Percentiles rank a stretch among this genome's conserved stretches.
Evolutionary conservation across 78 protist genomes (phyloP).

Genomic region (Emiliania huxleyi): DNA sequence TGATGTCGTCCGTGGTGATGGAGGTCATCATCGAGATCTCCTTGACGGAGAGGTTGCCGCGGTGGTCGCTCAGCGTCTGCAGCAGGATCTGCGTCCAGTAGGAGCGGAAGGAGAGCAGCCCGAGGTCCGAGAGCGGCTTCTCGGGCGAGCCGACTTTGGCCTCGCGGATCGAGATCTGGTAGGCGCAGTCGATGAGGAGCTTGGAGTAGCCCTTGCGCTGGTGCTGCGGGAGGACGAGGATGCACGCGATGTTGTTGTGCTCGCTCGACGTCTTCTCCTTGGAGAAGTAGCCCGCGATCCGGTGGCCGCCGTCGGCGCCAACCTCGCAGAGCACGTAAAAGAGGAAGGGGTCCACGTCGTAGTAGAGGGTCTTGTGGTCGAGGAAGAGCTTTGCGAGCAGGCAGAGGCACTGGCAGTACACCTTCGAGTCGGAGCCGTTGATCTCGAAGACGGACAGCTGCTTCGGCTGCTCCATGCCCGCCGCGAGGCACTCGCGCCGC

Average conservation of each 20-base stretch:
- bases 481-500: neutral
- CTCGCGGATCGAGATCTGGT: neutral
- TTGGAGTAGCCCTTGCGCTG: slow-evolving; percentile 86
- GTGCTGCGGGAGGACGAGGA: slow-evolving; percentile 71
- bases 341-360: slow-evolving; percentile 91
- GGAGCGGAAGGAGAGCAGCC: slow-evolving; percentile 7
- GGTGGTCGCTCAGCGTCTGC: slow-evolving; percentile 45
- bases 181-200: neutral
- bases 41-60: slow-evolving; percentile 38
- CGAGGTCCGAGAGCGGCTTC: slow-evolving; percentile 32
- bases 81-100: slow-evolving; percentile 79
- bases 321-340: slow-evolving; percentile 90
- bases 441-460: slow-evolving; percentile 82
- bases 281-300: slow-evolving; percentile 93
- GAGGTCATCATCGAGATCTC: slow-evolving; percentile 35
- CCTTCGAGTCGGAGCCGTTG: slow-evolving; percentile 72
- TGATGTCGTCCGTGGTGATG: slow-evolving; percentile 71
- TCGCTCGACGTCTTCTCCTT: slow-evolving; percentile 84
- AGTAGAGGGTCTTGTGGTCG: slow-evolving; percentile 90
- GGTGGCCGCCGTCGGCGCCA: slow-evolving; percentile 70
- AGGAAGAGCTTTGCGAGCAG: slow-evolving; percentile 90
- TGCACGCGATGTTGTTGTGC: slow-evolving; percentile 91
- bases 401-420: slow-evolving; percentile 81
- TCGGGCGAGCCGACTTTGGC: slow-evolving; percentile 13
- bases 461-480: neutral